A percentile compares a stretch with the other conserved stretches of the same genome.
phyloP scores from a whole-genome alignment of 1,284 basidiomycete genomes.

The Trichosporon asahii region DNA sequence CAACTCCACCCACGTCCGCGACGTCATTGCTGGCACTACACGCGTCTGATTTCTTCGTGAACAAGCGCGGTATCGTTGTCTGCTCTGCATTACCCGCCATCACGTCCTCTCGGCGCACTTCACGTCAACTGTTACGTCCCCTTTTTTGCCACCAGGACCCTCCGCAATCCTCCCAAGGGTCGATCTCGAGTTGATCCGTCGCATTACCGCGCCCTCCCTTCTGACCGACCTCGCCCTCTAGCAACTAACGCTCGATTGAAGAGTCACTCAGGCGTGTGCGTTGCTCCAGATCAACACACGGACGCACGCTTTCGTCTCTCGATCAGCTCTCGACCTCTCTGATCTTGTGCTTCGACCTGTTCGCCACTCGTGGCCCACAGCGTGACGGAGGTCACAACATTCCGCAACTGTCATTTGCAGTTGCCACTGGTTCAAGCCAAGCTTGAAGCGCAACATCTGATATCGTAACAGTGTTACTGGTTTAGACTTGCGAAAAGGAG shows the following conservation, averaged over 20 bases:
- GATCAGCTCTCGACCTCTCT: background rate
- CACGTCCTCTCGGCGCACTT: background rate
- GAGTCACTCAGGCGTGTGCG: background rate
- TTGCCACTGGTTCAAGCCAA: background rate
- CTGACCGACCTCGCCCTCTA: slow-evolving; percentile 1
- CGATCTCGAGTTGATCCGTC: background rate
- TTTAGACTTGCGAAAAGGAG: slow-evolving; percentile 28
- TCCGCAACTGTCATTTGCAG: slow-evolving; percentile 6
- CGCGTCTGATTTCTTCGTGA: background rate
- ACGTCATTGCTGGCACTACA: background rate
- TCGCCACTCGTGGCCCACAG: background rate
- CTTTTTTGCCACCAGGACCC: background rate
- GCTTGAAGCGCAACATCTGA: background rate
- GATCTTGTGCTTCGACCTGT: background rate
- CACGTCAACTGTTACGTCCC: background rate
- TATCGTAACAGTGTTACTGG: background rate
- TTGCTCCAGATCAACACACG: background rate
- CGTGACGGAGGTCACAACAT: slow-evolving; percentile 2
- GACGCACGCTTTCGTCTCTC: background rate
- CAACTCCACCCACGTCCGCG: background rate
- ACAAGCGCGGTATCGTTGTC: background rate
- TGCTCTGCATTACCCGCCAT: background rate
- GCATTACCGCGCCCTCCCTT: background rate
- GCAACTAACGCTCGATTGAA: background rate
- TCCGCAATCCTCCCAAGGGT: background rate